Conservation (phyloP, 768 basidiomycete genomes). For the Flagelloscypha sp. region DNA sequence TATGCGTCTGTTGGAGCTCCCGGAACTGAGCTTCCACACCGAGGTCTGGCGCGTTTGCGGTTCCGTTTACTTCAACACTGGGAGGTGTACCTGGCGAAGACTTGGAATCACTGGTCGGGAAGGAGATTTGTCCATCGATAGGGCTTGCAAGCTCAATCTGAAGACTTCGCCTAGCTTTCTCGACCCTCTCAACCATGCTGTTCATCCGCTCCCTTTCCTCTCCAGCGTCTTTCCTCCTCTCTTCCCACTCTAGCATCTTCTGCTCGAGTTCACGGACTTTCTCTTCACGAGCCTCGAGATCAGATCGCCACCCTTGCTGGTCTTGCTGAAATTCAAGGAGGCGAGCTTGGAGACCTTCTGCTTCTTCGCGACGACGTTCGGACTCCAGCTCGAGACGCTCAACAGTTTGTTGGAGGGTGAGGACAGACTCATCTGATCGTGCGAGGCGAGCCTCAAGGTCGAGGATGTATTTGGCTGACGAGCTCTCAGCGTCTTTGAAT, state of each 20-base stretch:
- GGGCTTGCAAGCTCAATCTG: conserved; percentile 36
- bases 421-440: conserved; percentile 70
- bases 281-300: conserved; percentile 77
- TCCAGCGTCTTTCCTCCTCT: conserved; percentile 57
- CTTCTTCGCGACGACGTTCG: conserved; percentile 65
- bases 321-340: conserved; percentile 64
- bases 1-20: conserved; percentile 74
- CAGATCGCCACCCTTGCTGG: conserved; percentile 73
- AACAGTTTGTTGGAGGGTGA: conserved; percentile 59
- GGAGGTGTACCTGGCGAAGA: conserved; percentile 12
- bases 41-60: conserved; percentile 25
- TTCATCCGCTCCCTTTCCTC: conserved; percentile 62
- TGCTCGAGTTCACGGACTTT: conserved; percentile 69
- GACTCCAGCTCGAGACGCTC: conserved; percentile 72
- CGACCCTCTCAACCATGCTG: conserved; percentile 61
- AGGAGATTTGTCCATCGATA: conserved; percentile 3
- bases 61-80: conserved; percentile 19
- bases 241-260: conserved; percentile 73
- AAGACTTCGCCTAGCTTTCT: conserved; percentile 58
- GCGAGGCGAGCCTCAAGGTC: conserved; percentile 80
- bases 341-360: conserved; percentile 59
- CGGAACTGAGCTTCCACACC: conserved; percentile 55
- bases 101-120: conserved; percentile 10
- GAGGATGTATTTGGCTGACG: conserved; percentile 70
- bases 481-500: conserved; percentile 67